Base-by-base conservation (phyloP, 768 basidiomycete species). In the Leccinum arenicola region DNA sequence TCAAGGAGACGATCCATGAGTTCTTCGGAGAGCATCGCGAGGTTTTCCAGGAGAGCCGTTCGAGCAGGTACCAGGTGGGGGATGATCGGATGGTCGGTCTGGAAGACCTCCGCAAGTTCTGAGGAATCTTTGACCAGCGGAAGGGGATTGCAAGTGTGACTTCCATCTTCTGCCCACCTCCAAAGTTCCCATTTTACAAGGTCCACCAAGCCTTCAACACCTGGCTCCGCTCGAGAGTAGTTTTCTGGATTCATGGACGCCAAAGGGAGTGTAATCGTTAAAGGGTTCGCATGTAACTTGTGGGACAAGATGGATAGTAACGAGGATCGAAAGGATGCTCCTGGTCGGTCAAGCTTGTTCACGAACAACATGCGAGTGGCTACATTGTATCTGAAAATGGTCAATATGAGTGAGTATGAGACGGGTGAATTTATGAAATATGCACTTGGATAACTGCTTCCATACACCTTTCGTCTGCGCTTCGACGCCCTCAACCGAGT, bases 401-500 rank as follows among this genome's bases (percentile, higher is more conserved):
- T 54, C 53, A 40, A 52, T 10, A 47, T 60, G 50, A 21, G 61
- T 36, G n/a, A 40, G 58, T 50, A 43, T 17, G 38, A 23, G 10
- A 31, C 31, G 49, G 45, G 48, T 17, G 47, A 48, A 61, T 36
- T 54, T 11, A 38, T 52, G 33, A 74, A 73, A 67, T 66, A 69
- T 78, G 74, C 69, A 93, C 93, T 89, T 84, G 72, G 93, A 87
- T 64, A 95, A 73, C 70, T 95, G 93, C 55, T 76, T 77, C 93
- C 93, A 95, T 49, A 95, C 93, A 45, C 89, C 91, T 71, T 85
- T 88, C 0, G 93, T 95, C 69, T 95, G 93, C 11, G 91, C 85
- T 72, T 95, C 93, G 6, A 95, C 93, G 7, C 93, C 93, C 74
- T 95, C 93, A 0, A 95, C 93, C 0, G 92, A 89, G 73, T 95